A percentile compares a stretch with the other conserved stretches of the same genome.
These are phyloP conservation scores for Solanum piurae DNA, from an alignment of 257 asterid species.

Conservation along the genomic window DNA sequence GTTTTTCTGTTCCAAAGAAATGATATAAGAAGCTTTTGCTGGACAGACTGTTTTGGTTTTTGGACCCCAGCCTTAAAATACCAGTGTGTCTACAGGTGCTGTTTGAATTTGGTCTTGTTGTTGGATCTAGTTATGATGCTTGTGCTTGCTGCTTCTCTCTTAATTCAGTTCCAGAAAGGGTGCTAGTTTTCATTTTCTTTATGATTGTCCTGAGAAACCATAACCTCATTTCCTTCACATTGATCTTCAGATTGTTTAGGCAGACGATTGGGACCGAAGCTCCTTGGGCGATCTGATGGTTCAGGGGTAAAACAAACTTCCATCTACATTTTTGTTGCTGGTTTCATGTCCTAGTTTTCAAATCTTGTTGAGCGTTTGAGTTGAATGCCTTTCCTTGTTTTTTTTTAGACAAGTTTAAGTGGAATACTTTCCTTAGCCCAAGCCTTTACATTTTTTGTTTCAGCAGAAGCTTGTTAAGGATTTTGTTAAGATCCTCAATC, in stretches of 20 bases:
- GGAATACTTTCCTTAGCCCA: background rate
- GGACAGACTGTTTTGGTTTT: background rate
- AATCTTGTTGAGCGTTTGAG: background rate
- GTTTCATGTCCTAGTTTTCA: background rate
- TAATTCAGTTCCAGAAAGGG: background rate
- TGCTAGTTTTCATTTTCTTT: background rate
- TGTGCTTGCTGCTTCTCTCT: background rate
- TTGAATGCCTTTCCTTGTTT: background rate
- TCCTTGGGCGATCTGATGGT: slow-evolving; percentile 86
- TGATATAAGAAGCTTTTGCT: background rate
- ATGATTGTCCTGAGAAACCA: background rate
- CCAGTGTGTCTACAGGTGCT: background rate
- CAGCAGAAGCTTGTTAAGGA: slow-evolving; percentile 87
- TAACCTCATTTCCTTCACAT: background rate
- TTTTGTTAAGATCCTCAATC: slow-evolving; percentile 81
- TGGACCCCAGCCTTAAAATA: background rate
- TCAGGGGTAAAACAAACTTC: slow-evolving; percentile 69
- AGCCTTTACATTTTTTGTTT: slow-evolving; percentile 11
- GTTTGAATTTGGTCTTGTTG: background rate
- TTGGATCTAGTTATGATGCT: background rate
- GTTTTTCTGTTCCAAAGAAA: background rate
- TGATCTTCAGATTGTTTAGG: slow-evolving; percentile 83
- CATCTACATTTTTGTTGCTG: background rate
- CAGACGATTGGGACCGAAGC: slow-evolving; percentile 91
- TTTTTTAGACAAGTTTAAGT: background rate